phyloP scores from a whole-genome alignment of 345 rosid species.

The Eucalyptus decipiens region DNA sequence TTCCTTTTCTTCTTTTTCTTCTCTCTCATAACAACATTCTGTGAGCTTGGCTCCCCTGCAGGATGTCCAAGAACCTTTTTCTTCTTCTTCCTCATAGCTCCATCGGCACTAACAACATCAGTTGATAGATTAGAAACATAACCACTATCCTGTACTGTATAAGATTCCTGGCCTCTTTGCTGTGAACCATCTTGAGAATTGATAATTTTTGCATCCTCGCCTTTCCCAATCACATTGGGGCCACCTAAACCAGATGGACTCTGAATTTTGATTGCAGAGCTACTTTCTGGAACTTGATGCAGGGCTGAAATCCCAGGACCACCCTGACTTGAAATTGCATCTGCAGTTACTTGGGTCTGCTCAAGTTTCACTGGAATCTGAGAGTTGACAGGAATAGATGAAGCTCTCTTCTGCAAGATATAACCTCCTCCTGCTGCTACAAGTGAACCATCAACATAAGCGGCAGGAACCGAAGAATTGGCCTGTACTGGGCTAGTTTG shows the following conservation, averaged over 20 bases:
- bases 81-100: conserved; percentile 52
- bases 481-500: conserved; percentile 29
- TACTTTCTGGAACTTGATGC: conserved; percentile 5
- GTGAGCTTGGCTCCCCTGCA: conserved; percentile 21
- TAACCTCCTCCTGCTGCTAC: conserved; percentile 32
- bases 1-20: conserved; percentile 60
- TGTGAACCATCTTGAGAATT: conserved; percentile 17
- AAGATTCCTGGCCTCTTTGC: conserved; percentile 15
- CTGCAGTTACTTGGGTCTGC: conserved; percentile 17
- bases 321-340: conserved; percentile 17
- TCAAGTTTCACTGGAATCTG: conserved; percentile 22
- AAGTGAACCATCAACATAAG: conserved; percentile 27
- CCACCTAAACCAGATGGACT: background rate
- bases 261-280: background rate
- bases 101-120: conserved; percentile 19
- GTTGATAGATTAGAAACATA: conserved; percentile 9
- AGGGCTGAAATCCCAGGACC: conserved; percentile 1
- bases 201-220: conserved; percentile 1
- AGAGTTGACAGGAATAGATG: background rate
- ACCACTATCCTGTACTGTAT: conserved; percentile 13
- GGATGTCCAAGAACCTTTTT: conserved; percentile 40
- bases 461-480: conserved; percentile 12
- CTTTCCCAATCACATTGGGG: conserved; percentile 10
- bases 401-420: conserved; percentile 62
- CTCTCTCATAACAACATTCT: conserved; percentile 3